Evolutionary conservation across 495 filamentous ascomycete genomes (phyloP).

Genomic region (Platismatia glauca): DNA sequence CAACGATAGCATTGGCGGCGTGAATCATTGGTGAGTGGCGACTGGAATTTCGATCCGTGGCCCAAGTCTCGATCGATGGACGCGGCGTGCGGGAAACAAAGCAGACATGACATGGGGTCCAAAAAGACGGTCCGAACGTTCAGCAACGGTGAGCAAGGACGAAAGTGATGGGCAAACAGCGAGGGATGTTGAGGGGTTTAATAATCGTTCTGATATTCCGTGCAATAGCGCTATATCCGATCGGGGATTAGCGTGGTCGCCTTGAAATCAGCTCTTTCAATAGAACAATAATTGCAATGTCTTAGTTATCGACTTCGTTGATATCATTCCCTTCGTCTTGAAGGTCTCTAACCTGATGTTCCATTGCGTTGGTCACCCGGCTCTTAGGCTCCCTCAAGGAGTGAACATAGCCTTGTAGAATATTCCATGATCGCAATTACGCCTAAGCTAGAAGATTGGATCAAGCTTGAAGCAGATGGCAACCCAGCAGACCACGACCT

Average conservation of each 20-base stretch:
- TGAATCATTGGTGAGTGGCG: too few relatives aligned
- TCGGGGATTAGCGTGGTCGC: too few relatives aligned
- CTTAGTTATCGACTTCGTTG: too few relatives aligned
- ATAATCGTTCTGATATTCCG: too few relatives aligned
- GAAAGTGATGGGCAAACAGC: not conserved
- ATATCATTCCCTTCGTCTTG: too few relatives aligned
- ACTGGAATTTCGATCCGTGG: too few relatives aligned
- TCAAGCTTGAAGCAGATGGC: slow-evolving; percentile 71
- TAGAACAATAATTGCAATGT: too few relatives aligned
- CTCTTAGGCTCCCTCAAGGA: not conserved
- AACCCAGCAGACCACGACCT: slow-evolving; percentile 78
- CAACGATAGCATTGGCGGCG: too few relatives aligned
- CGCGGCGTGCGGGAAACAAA: not conserved
- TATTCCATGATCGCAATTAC: not conserved
- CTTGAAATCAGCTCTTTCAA: too few relatives aligned
- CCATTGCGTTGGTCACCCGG: not conserved
- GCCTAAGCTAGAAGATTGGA: not conserved
- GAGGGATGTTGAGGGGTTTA: not conserved
- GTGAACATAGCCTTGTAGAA: not conserved
- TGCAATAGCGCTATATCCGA: too few relatives aligned
- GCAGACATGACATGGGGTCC: not conserved
- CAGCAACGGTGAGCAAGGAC: too few relatives aligned
- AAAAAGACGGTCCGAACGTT: too few relatives aligned
- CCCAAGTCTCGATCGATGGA: not conserved
- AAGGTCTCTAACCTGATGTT: not conserved